Conservation (phyloP, 2,329 filamentous ascomycete genomes). For the Cryphonectria radicalis region DNA sequence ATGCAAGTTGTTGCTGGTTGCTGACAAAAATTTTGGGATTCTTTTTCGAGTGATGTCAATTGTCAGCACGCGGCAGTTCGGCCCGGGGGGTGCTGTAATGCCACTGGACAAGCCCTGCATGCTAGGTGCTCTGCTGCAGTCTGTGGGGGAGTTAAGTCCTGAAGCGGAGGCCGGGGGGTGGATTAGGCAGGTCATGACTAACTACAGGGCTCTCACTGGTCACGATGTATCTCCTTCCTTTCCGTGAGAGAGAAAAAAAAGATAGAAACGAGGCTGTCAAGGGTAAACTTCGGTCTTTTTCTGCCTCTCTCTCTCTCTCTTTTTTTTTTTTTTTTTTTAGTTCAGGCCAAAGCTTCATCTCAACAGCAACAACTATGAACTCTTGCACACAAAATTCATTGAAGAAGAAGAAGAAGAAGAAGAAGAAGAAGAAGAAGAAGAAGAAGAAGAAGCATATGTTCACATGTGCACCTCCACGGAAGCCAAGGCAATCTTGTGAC, state of each 20-base stretch:
- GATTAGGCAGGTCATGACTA: neutral
- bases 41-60: neutral
- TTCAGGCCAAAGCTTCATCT: neutral
- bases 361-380: neutral
- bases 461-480: neutral
- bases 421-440: neutral
- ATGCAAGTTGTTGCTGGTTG: neutral
- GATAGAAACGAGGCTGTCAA: neutral
- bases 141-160: neutral
- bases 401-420: neutral
- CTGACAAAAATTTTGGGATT: constrained; percentile 1
- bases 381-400: neutral
- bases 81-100: neutral
- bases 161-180: neutral
- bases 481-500: neutral
- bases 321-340: neutral
- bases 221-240: neutral
- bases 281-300: neutral
- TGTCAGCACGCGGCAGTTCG: neutral
- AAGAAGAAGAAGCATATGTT: neutral
- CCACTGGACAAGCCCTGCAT: neutral
- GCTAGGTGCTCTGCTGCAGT: neutral
- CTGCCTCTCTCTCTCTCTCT: neutral
- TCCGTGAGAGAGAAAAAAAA: neutral
- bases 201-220: constrained; percentile 11